Evolutionary conservation across 257 asterid genomes (phyloP), one percentile per base, ranked within the genome.

Genomic region (Solanum raphanifolium): DNA sequence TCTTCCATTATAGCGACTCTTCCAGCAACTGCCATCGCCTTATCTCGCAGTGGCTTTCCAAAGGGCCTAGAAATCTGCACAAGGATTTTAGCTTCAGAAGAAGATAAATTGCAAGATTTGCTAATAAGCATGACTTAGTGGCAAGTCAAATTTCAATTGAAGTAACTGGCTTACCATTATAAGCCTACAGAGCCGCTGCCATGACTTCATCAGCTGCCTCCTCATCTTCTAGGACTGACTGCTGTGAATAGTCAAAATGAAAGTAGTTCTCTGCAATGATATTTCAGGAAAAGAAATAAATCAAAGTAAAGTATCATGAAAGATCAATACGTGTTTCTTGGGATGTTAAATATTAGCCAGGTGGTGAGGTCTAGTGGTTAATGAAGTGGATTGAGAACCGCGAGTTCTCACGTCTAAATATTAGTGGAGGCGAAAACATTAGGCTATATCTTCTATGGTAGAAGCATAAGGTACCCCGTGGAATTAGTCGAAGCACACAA

Each of bases 21-120:
- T 58, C 87, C 94, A 52, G 99, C 99, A 65, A 95, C 95, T 13
- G 89, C 93, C 83, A 94, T 91, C 35, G 98, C 97, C 91, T 95
- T 93, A 43, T 93, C 98, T 69, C 97, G 91, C 91, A 95, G 85
- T 18, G 92, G 60, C 65, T 87, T 83, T 27, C 69, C 91, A 60
- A 55, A 58, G 43, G 94, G 89, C 34, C 85, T 88, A 27, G 93
- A 60, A 66, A 86, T 86, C 99, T 94, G 92, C 71, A 86, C 60
- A 86, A 88, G 52, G 52, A 72, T 87, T 86, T 39, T 27, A 38
- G 66, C 58, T 32, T 55, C 31, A 60, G 16, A 62, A 15, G 48
- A 34, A 6, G 66, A 23, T 43, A 62, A 21, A 46, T 79, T 48
- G 9, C 75, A 43, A 79, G 29, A 65, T 73, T 29, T 25, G 35